These are phyloP conservation scores for Fomitiporia mediterranea DNA, from an alignment of 1,284 basidiomycete genomes.

Conservation along the genomic window DNA sequence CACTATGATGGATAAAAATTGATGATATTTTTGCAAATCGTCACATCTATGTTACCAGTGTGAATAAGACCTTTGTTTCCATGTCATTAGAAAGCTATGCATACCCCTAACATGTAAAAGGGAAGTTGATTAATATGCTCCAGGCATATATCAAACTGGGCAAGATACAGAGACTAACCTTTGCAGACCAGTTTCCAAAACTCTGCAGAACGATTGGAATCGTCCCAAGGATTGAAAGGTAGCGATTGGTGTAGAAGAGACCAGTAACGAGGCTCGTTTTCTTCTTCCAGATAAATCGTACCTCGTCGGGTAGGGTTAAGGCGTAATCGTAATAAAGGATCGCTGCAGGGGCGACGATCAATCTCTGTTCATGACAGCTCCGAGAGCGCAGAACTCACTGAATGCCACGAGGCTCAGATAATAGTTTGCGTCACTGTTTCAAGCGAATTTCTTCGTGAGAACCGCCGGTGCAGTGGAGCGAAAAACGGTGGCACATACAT, in stretches of 20 bases:
- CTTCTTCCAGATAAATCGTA: constrained; percentile 17
- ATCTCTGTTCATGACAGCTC: too few species aligned
- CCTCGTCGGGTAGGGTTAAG: constrained; percentile 15
- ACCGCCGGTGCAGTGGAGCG: too few species aligned
- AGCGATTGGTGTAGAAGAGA: constrained; percentile 17
- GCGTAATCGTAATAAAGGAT: constrained; percentile 20
- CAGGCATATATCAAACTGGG: not conserved
- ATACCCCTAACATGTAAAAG: too few species aligned
- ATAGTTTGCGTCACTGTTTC: too few species aligned
- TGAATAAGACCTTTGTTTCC: too few species aligned
- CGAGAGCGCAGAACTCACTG: constrained; percentile 2
- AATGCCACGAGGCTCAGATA: constrained; percentile 12
- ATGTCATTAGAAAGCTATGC: too few species aligned
- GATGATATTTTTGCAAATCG: constrained; percentile 14
- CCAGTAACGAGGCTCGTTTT: constrained; percentile 1
- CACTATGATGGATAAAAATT: constrained; percentile 11
- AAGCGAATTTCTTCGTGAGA: too few species aligned
- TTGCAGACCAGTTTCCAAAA: not conserved
- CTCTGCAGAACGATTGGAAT: constrained; percentile 8
- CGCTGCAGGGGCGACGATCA: constrained; percentile 7
- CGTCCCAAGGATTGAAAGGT: constrained; percentile 16
- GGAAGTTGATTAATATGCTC: too few species aligned
- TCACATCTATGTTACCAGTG: too few species aligned
- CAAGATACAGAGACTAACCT: not conserved
- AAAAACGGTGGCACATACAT: too few species aligned